phyloP scores from a whole-genome alignment of 306 rosid species.

The Lathyrus sativus region DNA sequence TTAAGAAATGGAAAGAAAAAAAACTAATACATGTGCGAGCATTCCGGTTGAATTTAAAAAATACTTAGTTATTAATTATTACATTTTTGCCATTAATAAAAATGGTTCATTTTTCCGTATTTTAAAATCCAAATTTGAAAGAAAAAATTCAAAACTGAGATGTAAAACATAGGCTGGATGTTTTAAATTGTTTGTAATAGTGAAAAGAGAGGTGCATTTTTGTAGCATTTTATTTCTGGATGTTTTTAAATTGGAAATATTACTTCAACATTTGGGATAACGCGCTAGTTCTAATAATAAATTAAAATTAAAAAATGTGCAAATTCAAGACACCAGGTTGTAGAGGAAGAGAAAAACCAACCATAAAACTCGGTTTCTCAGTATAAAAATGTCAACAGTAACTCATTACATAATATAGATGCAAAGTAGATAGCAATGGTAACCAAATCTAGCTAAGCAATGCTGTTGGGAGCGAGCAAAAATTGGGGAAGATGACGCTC shows the following conservation, averaged over 20 bases:
- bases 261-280: not conserved
- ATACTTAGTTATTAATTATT: too few species aligned
- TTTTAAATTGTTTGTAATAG: too few species aligned
- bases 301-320: not conserved
- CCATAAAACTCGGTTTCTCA: not conserved
- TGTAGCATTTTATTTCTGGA: not conserved
- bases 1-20: too few species aligned
- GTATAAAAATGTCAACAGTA: slow-evolving; percentile 14
- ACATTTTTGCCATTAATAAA: too few species aligned
- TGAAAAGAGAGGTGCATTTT: too few species aligned
- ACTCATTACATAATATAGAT: slow-evolving; percentile 31
- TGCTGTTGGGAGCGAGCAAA: slow-evolving; percentile 48
- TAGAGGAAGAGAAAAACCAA: not conserved
- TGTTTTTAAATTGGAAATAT: not conserved
- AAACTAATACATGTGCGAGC: too few species aligned
- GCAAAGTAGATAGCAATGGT: slow-evolving; percentile 10
- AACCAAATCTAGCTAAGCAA: slow-evolving; percentile 41
- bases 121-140: too few species aligned
- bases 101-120: too few species aligned
- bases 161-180: too few species aligned
- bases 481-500: slow-evolving; percentile 84
- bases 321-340: not conserved
- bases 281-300: not conserved
- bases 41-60: too few species aligned
- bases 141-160: too few species aligned